Evolutionary conservation across 495 filamentous ascomycete genomes (phyloP).

Genomic region (Aspergillus ellipticus): DNA sequence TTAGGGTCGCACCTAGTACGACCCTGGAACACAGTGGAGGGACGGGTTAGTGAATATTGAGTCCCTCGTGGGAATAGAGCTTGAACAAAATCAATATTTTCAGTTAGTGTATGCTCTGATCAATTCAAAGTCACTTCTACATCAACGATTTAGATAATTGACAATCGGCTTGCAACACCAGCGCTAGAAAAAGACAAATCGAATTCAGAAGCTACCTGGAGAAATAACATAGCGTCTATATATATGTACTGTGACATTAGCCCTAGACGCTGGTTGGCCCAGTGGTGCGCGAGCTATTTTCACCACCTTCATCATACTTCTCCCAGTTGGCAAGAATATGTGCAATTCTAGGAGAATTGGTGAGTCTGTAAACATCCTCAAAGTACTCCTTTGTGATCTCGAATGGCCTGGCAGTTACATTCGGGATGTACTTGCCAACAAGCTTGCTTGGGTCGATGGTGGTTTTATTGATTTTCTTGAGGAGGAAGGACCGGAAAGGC

Average conservation of each 20-base stretch:
- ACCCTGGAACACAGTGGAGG: no score
- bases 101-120: no score
- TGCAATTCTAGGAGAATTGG: slow-evolving; percentile 88
- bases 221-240: not conserved
- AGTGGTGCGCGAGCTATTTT: slow-evolving; percentile 18
- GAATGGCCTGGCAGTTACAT: slow-evolving; percentile 94
- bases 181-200: slow-evolving; percentile 2
- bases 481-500: slow-evolving; percentile 92
- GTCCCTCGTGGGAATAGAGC: no score
- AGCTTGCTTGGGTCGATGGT: slow-evolving; percentile 95
- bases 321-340: slow-evolving; percentile 84
- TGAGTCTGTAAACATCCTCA: slow-evolving; percentile 92
- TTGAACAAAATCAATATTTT: not conserved
- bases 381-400: slow-evolving; percentile 98
- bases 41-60: slow-evolving; percentile 1
- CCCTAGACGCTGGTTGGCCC: slow-evolving; percentile 10
- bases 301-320: slow-evolving; percentile 54
- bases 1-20: no score
- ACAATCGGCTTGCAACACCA: slow-evolving; percentile 1
- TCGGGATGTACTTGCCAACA: slow-evolving; percentile 97
- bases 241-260: not conserved
- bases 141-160: not conserved
- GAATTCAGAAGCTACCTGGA: not conserved
- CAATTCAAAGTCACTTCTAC: not conserved
- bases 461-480: slow-evolving; percentile 99